These are phyloP conservation scores for Mortierella sp. DNA, from an alignment of 371 early-diverging fungal genomes.

Conservation along the genomic window DNA sequence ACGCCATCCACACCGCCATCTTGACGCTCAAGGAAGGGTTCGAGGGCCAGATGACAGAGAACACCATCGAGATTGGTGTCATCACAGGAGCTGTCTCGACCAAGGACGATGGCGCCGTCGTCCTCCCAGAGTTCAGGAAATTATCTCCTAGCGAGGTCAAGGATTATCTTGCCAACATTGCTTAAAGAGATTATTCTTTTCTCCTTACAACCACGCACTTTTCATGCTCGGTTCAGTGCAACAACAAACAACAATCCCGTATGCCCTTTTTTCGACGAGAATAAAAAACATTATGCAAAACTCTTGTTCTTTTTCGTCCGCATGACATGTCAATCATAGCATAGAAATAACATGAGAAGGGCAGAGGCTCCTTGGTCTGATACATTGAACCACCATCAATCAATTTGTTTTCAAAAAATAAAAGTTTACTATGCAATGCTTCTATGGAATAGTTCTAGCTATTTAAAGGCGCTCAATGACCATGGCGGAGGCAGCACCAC, in stretches of 20 bases:
- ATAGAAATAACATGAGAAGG: not conserved
- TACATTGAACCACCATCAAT: not conserved
- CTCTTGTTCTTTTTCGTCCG: not conserved
- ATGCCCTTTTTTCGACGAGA: slow-evolving; percentile 1
- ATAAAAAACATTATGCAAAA: not conserved
- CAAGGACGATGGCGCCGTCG: slow-evolving; percentile 65
- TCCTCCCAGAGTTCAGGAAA: slow-evolving; percentile 80
- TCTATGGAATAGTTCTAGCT: not conserved
- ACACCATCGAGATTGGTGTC: slow-evolving; percentile 95
- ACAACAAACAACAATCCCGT: slow-evolving; percentile 1
- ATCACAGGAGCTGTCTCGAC: slow-evolving; percentile 74
- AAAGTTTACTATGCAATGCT: slow-evolving; percentile 6
- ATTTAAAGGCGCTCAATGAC: slow-evolving; percentile 82
- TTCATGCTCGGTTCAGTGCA: not conserved
- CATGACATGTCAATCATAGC: not conserved
- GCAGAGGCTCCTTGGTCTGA: too few species aligned
- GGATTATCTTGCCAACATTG: slow-evolving; percentile 96
- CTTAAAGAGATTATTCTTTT: slow-evolving; percentile 58
- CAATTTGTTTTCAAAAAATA: not conserved
- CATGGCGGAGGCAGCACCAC: slow-evolving; percentile 94
- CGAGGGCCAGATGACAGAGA: slow-evolving; percentile 96
- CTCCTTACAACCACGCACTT: not conserved
- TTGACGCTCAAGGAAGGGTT: slow-evolving; percentile 98
- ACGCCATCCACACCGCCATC: slow-evolving; percentile 98
- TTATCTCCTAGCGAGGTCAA: slow-evolving; percentile 86